Evolutionary conservation across 2,329 filamentous ascomycete species (phyloP).

Genomic region (Colletotrichum plurivorum): DNA sequence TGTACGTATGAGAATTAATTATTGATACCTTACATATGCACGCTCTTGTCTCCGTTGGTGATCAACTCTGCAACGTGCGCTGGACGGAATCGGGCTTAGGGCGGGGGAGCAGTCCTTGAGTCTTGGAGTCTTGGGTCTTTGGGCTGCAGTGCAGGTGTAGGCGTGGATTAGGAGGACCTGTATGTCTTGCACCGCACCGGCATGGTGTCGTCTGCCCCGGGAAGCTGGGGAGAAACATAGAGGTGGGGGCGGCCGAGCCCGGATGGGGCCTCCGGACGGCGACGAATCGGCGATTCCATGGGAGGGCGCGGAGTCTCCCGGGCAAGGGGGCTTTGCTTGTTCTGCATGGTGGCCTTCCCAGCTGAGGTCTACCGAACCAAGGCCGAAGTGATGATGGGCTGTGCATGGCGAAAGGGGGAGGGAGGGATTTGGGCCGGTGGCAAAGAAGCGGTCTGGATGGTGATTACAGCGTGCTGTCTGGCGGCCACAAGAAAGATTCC

Average conservation of each 20-base stretch:
- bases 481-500: background rate
- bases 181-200: background rate
- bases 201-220: background rate
- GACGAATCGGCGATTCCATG: background rate
- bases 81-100: background rate
- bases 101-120: too few relatives aligned
- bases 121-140: background rate
- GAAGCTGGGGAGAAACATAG: slow-evolving; percentile 4
- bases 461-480: too few relatives aligned
- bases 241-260: background rate
- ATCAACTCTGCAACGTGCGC: background rate
- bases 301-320: too few relatives aligned
- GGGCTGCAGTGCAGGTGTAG: slow-evolving; percentile 15
- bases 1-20: slow-evolving; percentile 34
- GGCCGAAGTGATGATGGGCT: background rate
- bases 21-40: slow-evolving; percentile 30
- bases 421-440: background rate
- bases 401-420: background rate
- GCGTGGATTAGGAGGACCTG: too few relatives aligned
- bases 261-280: background rate
- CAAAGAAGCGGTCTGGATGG: slow-evolving; percentile 39
- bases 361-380: slow-evolving; percentile 15
- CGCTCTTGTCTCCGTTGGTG: slow-evolving; percentile 5
- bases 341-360: background rate
- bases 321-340: background rate